A percentile compares a stretch with the other conserved stretches of the same genome.
Conservation (phyloP, 495 filamentous ascomycete genomes). For the Penicillium paradoxum region DNA sequence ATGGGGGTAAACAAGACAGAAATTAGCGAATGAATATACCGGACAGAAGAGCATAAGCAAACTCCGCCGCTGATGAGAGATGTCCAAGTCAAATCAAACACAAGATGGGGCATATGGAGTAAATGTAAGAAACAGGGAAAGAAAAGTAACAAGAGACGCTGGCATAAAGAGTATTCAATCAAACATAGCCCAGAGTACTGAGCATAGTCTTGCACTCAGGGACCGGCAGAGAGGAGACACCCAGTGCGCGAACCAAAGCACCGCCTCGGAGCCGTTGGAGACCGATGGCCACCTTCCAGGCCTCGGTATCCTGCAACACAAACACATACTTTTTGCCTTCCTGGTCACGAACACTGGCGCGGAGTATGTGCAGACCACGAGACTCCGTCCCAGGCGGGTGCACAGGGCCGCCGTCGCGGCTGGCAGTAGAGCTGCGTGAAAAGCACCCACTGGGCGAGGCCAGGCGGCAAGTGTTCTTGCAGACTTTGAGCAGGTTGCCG, state of each 20-base stretch:
- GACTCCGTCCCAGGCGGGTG: conserved; percentile 39
- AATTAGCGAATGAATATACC: conserved; percentile 23
- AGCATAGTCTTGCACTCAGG: conserved; percentile 58
- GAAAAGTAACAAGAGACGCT: not conserved
- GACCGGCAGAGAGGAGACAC: conserved; percentile 55
- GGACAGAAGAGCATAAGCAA: conserved; percentile 25
- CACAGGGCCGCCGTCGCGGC: conserved; percentile 10
- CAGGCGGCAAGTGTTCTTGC: conserved; percentile 56
- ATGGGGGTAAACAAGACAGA: conserved; percentile 11
- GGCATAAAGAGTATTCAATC: conserved; percentile 13
- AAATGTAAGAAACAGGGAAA: conserved; percentile 5
- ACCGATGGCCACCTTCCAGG: conserved; percentile 87
- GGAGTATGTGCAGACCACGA: conserved; percentile 68
- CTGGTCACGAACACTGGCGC: conserved; percentile 76
- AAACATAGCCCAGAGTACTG: conserved; percentile 56
- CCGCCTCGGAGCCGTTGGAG: conserved; percentile 70
- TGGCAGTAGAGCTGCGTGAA: conserved; percentile 17
- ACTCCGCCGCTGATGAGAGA: conserved; percentile 30
- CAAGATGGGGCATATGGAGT: conserved; percentile 4
- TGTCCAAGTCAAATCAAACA: conserved; percentile 2
- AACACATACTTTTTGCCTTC: conserved; percentile 82
- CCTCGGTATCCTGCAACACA: conserved; percentile 73
- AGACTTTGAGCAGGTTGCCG: conserved; percentile 52
- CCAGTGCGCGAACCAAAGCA: conserved; percentile 60
- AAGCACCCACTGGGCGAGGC: conserved; percentile 36